phyloP scores from a whole-genome alignment of 371 early-diverging fungal genomes.

The Rhizopus stolonifer region DNA sequence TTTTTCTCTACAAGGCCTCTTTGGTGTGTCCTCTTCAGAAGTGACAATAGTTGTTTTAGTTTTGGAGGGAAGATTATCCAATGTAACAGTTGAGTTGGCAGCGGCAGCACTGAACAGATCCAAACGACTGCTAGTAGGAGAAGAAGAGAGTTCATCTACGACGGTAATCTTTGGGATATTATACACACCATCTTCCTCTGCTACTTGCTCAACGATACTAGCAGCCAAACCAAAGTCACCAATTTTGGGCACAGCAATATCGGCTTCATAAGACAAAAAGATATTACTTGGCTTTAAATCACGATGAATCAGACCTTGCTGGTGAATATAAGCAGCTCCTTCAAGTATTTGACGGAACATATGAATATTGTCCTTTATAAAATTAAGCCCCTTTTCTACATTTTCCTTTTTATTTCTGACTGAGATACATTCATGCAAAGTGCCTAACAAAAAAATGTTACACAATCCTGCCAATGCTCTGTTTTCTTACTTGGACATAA shows the following conservation, averaged over 20 bases:
- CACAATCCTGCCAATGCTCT: neutral
- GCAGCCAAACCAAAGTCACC: slow-evolving; percentile 90
- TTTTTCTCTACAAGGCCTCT: neutral
- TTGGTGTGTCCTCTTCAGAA: neutral
- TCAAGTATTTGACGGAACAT: slow-evolving; percentile 58
- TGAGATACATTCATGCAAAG: slow-evolving; percentile 45
- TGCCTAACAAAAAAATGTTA: slow-evolving; percentile 25
- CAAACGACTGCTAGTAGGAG: neutral
- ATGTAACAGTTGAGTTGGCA: neutral
- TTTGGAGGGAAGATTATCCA: neutral
- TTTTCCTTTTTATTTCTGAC: slow-evolving; percentile 30
- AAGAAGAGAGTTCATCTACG: slow-evolving; percentile 2
- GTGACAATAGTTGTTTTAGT: neutral
- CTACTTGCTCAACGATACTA: slow-evolving; percentile 27
- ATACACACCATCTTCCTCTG: neutral
- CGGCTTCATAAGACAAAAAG: slow-evolving; percentile 51
- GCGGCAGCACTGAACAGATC: neutral
- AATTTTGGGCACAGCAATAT: slow-evolving; percentile 67
- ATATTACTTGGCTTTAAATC: slow-evolving; percentile 85
- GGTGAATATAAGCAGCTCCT: slow-evolving; percentile 73
- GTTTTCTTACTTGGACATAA: slow-evolving; percentile 65
- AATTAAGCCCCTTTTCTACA: neutral
- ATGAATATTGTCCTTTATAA: slow-evolving; percentile 28
- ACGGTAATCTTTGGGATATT: neutral
- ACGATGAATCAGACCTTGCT: slow-evolving; percentile 72